Evolutionary conservation across 768 basidiomycete genomes (phyloP), one percentile per base, ranked within the genome.

Genomic region (Lactifluus piperatus): DNA sequence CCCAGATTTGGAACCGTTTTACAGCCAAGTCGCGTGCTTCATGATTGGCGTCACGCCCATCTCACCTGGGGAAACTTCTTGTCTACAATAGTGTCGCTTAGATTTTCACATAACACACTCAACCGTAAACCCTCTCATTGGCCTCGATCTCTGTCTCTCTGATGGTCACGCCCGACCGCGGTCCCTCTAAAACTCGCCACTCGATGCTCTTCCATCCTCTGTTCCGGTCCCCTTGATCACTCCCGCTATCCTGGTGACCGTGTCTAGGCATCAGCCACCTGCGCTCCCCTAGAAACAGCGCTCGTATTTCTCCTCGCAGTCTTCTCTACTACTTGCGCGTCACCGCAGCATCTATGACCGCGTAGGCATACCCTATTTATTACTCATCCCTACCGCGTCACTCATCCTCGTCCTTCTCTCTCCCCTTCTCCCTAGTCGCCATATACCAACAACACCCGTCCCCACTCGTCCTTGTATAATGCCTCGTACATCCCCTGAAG

Each of bases 201-300:
- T 46, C 22, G 32, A 5, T 30, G 5, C n/a, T 24, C 29, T 26
- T 22, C 60, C 6, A 18, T 44, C 39, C 59, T 39, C 44, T 46
- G 60, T 56, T 61, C 55, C 60, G 60, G 55, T 61, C 60, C 60
- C 60, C 62, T 55, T 60, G 63, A 64, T 64, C 60, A 55, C 24
- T 22, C 37, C 36, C 22, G 22, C 51, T 29, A 54, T 62, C 63
- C 22, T 58, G 52, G 63, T 64, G 63, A 64, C 60, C 60, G 63
- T 64, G 63, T 58, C 63, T 39, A 64, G 36, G 60, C 51, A 57
- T 30, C 51, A 45, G 43, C 16, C 41, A 60, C 44, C 44, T 58
- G 49, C 16, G 49, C 60, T 47, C 51, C 60, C 60, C 27, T 60
- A 50, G 54, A 55, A 60, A 60, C 58, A 46, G 24, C 49, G 41